These are phyloP conservation scores for Hypseocharis bilobata DNA, from an alignment of 441 rosid genomes.

Conservation along the genomic window DNA sequence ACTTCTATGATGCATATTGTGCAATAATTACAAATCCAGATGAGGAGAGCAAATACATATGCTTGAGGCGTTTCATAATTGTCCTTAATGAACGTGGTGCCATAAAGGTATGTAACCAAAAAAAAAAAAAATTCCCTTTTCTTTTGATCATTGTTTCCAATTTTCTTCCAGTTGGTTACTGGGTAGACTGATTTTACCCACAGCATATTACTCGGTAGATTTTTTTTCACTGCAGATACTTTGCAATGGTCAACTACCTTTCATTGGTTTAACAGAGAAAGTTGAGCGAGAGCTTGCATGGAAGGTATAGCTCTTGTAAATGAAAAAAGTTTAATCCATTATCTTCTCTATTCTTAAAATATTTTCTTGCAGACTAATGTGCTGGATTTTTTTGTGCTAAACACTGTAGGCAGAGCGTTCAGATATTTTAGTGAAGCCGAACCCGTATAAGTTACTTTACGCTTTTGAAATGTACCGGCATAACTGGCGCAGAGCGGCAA, in stretches of 20 bases:
- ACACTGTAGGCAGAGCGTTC: conserved; percentile 73
- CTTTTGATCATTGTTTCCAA: background rate
- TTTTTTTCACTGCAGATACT: conserved; percentile 47
- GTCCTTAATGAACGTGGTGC: conserved; percentile 82
- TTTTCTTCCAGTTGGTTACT: conserved; percentile 9
- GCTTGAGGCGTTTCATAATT: conserved; percentile 84
- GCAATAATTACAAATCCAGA: conserved; percentile 96
- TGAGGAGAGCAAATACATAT: conserved; percentile 87
- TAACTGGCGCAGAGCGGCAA: conserved; percentile 90
- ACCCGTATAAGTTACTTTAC: conserved; percentile 83
- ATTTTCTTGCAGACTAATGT: conserved; percentile 18
- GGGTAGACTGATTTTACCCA: background rate
- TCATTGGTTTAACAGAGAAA: conserved; percentile 78
- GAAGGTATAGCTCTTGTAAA: conserved; percentile 56
- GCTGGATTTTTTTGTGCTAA: conserved; percentile 19
- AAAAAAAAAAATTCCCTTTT: background rate
- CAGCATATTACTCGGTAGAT: conserved; percentile 5
- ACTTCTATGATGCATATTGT: conserved; percentile 83
- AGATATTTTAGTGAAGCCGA: conserved; percentile 62
- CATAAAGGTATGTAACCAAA: conserved; percentile 48
- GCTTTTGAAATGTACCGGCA: conserved; percentile 88
- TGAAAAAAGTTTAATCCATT: conserved; percentile 11
- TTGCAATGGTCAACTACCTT: conserved; percentile 82
- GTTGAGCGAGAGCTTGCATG: conserved; percentile 85
- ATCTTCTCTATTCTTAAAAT: conserved; percentile 11